These are phyloP conservation scores for Hericium erinaceus DNA, from an alignment of 768 basidiomycete genomes.

Conservation along the genomic window DNA sequence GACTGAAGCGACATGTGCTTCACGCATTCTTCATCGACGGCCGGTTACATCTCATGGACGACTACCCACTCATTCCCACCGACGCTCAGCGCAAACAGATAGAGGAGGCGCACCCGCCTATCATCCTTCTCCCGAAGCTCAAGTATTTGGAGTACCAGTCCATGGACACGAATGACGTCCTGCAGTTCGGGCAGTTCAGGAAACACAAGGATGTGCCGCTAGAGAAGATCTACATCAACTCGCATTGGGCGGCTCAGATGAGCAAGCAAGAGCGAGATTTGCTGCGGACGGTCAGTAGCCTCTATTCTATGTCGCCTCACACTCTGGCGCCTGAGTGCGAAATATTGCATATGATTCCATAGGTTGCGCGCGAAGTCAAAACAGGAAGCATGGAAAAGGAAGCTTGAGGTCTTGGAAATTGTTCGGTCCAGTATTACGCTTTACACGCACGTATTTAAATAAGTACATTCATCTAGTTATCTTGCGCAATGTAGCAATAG, in stretches of 20 bases:
- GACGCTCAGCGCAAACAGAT: not conserved
- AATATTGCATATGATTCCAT: too few species aligned
- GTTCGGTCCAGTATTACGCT: too few species aligned
- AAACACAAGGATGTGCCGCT: not conserved
- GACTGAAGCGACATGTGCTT: slow-evolving; percentile 1
- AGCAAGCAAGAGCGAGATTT: not conserved
- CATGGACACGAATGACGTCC: not conserved
- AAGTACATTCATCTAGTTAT: too few species aligned
- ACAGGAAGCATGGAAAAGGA: too few species aligned
- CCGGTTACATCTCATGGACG: slow-evolving; percentile 5
- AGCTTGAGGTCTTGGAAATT: too few species aligned
- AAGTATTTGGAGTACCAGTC: slow-evolving; percentile 5
- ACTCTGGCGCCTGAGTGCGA: too few species aligned
- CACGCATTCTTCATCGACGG: slow-evolving; percentile 1
- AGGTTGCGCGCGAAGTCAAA: too few species aligned
- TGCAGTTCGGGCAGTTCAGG: slow-evolving; percentile 1
- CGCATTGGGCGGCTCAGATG: not conserved
- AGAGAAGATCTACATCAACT: slow-evolving; percentile 4
- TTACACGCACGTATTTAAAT: too few species aligned
- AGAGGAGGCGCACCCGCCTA: not conserved
- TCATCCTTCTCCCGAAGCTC: slow-evolving; percentile 5
- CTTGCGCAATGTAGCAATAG: too few species aligned
- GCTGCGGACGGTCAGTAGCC: not conserved
- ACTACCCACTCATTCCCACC: slow-evolving; percentile 3
- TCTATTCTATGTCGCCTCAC: too few species aligned